Conservation (phyloP, 2,329 filamentous ascomycete genomes). For the Ophiosphaerella herpotricha region DNA sequence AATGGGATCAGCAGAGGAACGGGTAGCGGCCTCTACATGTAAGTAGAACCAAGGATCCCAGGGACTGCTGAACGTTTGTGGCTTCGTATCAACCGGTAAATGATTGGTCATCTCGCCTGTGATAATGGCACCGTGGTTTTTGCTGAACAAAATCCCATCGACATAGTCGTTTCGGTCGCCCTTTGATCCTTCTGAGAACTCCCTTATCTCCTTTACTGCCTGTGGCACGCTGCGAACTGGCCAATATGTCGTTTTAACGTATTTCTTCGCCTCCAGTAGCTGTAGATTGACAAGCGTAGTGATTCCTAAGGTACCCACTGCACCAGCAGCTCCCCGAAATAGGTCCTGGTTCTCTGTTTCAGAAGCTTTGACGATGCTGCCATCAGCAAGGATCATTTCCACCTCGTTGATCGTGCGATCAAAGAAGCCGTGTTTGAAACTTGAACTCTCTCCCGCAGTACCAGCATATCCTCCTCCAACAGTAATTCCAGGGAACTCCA, state of each 20-base stretch:
- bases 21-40: conserved; percentile 50
- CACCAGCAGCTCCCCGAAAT: conserved; percentile 67
- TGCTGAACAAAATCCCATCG: conserved; percentile 57
- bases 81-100: conserved; percentile 30
- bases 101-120: conserved; percentile 51
- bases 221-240: conserved; percentile 49
- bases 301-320: conserved; percentile 70
- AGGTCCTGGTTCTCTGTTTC: conserved; percentile 61
- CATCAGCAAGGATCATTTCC: conserved; percentile 68
- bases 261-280: conserved; percentile 52
- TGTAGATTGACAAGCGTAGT: conserved; percentile 61
- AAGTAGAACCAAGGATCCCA: conserved; percentile 59
- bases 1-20: conserved; percentile 35
- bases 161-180: conserved; percentile 51
- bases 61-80: conserved; percentile 48
- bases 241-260: conserved; percentile 56
- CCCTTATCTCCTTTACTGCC: conserved; percentile 48
- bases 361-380: conserved; percentile 61
- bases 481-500: conserved; percentile 76
- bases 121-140: conserved; percentile 49
- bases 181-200: conserved; percentile 41
- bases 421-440: conserved; percentile 70
- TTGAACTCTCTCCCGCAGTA: conserved; percentile 70
- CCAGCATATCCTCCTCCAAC: conserved; percentile 71
- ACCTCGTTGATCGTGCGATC: conserved; percentile 65